These are phyloP conservation scores for Nicotiana sylvestris DNA, from an alignment of 257 asterid genomes.

Conservation along the genomic window DNA sequence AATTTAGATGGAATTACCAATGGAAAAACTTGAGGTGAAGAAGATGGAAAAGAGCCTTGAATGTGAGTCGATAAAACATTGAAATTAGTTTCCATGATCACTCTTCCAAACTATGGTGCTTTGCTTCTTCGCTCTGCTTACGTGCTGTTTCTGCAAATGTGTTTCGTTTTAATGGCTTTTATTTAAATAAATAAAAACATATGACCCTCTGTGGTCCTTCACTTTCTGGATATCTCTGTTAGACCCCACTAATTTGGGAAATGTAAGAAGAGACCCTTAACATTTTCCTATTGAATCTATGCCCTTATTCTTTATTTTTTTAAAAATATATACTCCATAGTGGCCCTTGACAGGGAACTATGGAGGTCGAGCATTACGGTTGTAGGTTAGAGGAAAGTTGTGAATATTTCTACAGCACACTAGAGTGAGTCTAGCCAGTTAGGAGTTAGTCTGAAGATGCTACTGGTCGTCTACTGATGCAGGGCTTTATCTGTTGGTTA, in stretches of 20 bases:
- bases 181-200: background rate
- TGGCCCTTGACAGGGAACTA: too few relatives aligned
- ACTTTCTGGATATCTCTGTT: background rate
- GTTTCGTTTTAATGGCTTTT: background rate
- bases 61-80: background rate
- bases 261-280: background rate
- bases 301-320: background rate
- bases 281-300: background rate
- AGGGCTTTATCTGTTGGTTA: too few relatives aligned
- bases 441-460: too few relatives aligned
- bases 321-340: too few relatives aligned
- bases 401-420: too few relatives aligned
- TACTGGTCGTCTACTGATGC: too few relatives aligned
- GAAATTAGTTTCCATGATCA: conserved; percentile 3
- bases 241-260: background rate
- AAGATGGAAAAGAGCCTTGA: background rate
- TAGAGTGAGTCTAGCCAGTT: too few relatives aligned
- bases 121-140: background rate
- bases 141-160: too few relatives aligned
- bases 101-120: background rate
- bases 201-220: background rate
- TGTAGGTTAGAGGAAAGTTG: too few relatives aligned
- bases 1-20: background rate
- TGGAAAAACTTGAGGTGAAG: background rate
- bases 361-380: too few relatives aligned